phyloP scores from a whole-genome alignment of 805 yeast genomes.

The Saccharomycopsis capsularis region DNA sequence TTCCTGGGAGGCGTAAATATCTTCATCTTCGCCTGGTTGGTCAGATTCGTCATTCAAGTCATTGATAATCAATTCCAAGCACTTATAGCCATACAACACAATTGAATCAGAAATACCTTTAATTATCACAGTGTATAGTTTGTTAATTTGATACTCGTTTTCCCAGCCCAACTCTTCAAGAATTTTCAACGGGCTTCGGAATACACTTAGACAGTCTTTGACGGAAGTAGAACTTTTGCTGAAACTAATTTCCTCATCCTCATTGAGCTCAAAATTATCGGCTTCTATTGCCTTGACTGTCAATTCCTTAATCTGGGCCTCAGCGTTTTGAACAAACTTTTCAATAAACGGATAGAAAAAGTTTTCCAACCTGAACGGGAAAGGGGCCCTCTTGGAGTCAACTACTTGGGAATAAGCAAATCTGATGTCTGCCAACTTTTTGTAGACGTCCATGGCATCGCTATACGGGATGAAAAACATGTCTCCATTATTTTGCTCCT shows the following conservation, averaged over 20 bases:
- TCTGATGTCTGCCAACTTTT: slow-evolving; percentile 45
- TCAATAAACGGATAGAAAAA: slow-evolving; percentile 44
- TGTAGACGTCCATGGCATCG: slow-evolving; percentile 54
- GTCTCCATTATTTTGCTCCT: slow-evolving; percentile 22
- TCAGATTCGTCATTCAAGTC: slow-evolving; percentile 23
- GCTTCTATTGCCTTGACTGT: slow-evolving; percentile 48
- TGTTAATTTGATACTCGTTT: slow-evolving; percentile 54
- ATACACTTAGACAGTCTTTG: slow-evolving; percentile 56
- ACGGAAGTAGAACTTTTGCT: slow-evolving; percentile 54
- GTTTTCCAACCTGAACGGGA: slow-evolving; percentile 50
- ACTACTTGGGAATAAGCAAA: slow-evolving; percentile 44
- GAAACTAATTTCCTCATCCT: slow-evolving; percentile 32
- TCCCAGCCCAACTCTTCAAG: slow-evolving; percentile 60
- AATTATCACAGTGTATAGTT: slow-evolving; percentile 51
- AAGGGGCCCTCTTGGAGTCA: slow-evolving; percentile 28
- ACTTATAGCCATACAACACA: slow-evolving; percentile 34
- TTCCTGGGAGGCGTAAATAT: slow-evolving; percentile 21
- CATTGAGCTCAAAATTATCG: slow-evolving; percentile 45
- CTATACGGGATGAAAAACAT: slow-evolving; percentile 34
- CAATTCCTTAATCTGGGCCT: slow-evolving; percentile 39
- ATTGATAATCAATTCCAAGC: slow-evolving; percentile 34
- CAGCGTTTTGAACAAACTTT: slow-evolving; percentile 37
- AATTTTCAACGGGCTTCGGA: slow-evolving; percentile 51
- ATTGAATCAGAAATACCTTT: slow-evolving; percentile 59
- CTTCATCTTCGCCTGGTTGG: slow-evolving; percentile 22